phyloP scores from a whole-genome alignment of 2,329 filamentous ascomycete species.

The Botrytis aclada region DNA sequence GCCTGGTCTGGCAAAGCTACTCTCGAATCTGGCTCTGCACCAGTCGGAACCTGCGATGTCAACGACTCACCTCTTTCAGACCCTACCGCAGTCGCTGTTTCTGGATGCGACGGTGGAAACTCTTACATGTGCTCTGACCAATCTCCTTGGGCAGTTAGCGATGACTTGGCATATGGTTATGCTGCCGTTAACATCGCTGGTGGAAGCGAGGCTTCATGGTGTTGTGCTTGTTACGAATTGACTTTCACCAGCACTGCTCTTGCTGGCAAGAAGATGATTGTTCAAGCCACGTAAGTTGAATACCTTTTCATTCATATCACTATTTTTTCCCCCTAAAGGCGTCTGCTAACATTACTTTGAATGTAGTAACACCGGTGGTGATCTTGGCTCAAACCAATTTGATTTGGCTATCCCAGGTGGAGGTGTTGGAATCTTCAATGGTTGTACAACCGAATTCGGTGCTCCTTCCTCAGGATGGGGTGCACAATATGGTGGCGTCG shows the following conservation, averaged over 20 bases:
- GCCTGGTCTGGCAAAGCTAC: conserved; percentile 56
- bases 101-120: conserved; percentile 47
- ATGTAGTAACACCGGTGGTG: conserved; percentile 53
- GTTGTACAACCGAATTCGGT: conserved; percentile 49
- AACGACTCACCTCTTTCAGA: conserved; percentile 53
- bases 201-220: conserved; percentile 57
- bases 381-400: conserved; percentile 56
- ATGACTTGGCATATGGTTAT: conserved; percentile 58
- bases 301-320: background rate
- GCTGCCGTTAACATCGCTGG: conserved; percentile 54
- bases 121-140: conserved; percentile 59
- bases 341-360: background rate
- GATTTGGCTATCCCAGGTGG: conserved; percentile 55
- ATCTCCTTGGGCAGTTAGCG: conserved; percentile 59
- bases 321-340: accelerated
- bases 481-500: conserved; percentile 47
- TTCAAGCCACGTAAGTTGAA: conserved; percentile 43
- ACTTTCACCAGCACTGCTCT: conserved; percentile 49
- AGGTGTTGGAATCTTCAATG: conserved; percentile 54
- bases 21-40: conserved; percentile 39
- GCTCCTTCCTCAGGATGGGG: conserved; percentile 44
- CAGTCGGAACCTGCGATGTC: conserved; percentile 37
- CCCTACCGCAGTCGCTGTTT: conserved; percentile 42
- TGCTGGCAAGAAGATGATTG: conserved; percentile 59
- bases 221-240: conserved; percentile 61